Conservation (phyloP, 2,329 filamentous ascomycete species). For the Arthrobotrys sphaeroides region DNA sequence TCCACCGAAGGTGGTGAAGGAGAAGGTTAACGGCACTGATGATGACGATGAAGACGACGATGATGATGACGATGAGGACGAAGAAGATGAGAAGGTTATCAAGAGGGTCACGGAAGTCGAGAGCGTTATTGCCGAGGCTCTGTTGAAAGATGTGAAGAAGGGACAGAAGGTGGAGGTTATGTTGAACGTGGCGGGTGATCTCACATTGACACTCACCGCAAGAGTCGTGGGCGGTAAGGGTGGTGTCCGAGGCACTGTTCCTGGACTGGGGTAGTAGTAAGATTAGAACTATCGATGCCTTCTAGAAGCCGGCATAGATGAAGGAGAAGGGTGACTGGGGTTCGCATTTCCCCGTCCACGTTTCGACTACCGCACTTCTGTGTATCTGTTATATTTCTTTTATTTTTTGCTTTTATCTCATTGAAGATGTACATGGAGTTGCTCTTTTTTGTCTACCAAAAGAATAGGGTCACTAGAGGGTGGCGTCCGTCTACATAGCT, state of each 20-base stretch:
- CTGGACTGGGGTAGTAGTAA: constrained; percentile 3
- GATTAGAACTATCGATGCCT: neutral
- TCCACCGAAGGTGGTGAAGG: constrained; percentile 71
- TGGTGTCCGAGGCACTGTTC: constrained; percentile 71
- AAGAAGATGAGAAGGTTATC: constrained; percentile 85
- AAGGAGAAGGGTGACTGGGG: neutral
- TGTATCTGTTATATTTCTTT: constrained; percentile 18
- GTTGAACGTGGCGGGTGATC: constrained; percentile 83
- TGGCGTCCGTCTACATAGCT: constrained; percentile 40
- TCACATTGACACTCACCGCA: constrained; percentile 80
- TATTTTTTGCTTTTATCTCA: constrained; percentile 17
- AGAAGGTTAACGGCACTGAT: constrained; percentile 69
- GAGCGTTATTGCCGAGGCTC: constrained; percentile 82
- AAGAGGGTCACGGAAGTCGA: constrained; percentile 79
- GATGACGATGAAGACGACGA: constrained; percentile 71
- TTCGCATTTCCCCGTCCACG: neutral
- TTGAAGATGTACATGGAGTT: constrained; percentile 39
- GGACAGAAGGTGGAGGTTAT: constrained; percentile 91
- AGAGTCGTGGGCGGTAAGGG: constrained; percentile 88
- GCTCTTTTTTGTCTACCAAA: constrained; percentile 24
- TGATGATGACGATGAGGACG: constrained; percentile 66
- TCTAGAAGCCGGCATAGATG: neutral
- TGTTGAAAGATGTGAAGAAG: constrained; percentile 84
- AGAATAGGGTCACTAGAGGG: constrained; percentile 24
- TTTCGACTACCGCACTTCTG: constrained; percentile 16